These are phyloP conservation scores for Haplographium delicatum DNA, from an alignment of 495 filamentous ascomycete genomes.

Conservation along the genomic window DNA sequence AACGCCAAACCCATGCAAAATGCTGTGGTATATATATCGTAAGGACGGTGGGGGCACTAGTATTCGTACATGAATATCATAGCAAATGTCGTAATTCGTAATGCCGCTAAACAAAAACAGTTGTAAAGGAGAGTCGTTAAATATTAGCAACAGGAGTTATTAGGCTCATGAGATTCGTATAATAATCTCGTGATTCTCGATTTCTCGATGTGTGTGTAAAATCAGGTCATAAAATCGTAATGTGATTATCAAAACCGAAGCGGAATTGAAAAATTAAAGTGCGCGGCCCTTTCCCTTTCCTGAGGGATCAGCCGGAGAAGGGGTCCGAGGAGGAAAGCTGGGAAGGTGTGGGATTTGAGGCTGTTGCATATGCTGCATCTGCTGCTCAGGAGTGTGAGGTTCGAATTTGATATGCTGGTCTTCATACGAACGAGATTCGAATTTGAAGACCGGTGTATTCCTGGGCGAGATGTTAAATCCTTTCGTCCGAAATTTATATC, in stretches of 20 bases:
- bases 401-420: conserved; percentile 17
- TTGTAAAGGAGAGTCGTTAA: conserved; percentile 23
- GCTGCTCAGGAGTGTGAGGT: conserved; percentile 12
- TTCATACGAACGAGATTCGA: conserved; percentile 18
- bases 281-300: conserved; percentile 26
- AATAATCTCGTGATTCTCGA: conserved; percentile 10
- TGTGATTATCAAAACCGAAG: neutral
- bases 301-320: conserved; percentile 20
- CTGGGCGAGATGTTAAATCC: conserved; percentile 28
- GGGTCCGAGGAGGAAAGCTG: conserved; percentile 22
- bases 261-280: conserved; percentile 17
- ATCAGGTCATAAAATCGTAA: conserved; percentile 14
- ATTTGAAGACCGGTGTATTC: conserved; percentile 20
- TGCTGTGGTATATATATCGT: conserved; percentile 24
- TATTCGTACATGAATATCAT: conserved; percentile 26
- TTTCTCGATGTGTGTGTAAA: neutral
- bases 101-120: conserved; percentile 14
- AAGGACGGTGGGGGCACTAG: conserved; percentile 22
- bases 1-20: conserved; percentile 25
- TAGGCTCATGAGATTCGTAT: conserved; percentile 13
- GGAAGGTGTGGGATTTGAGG: conserved; percentile 15
- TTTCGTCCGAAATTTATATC: conserved; percentile 25
- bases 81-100: conserved; percentile 25
- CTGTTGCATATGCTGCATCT: conserved; percentile 9
- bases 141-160: conserved; percentile 17